Evolutionary conservation across 345 rosid species (phyloP), one percentile per base, ranked within the genome.

Genomic region (Hypericum androsaemum): DNA sequence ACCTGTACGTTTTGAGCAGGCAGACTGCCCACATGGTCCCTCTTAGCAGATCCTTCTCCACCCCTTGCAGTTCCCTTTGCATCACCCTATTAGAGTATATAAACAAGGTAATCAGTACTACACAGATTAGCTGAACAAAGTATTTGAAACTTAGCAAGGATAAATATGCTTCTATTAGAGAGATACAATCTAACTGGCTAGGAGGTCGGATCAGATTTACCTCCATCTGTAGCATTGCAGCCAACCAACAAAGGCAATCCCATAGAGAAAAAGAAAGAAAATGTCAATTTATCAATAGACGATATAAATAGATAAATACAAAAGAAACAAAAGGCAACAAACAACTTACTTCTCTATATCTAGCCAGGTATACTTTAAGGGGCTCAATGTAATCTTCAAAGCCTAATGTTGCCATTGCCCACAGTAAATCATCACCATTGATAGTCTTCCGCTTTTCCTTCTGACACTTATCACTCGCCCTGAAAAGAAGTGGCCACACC

Each of bases 381-480:
- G 98, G 98, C 37, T 90, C 96, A 22, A 87, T 88, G 66, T 87
- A 90, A 57, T 87, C 96, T 80, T 87, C 96, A 71, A 90, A 90
- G 52, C 96, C 98, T 75, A 90, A 73, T 17, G 95, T 90, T 0
- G 96, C 88, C 92, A 90, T 87, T 35, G 95, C 95, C 95, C 96
- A 90, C 32, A 90, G 83, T 68, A 90, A 77, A 73, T 90, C 98
- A 55, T 90, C 98, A 44, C 95, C 96, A 39, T 90, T 90, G 53
- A 90, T 78, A 44, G 95, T 87, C 83, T 87, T 90, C 76, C 98
- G 72, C 80, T 90, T 87, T 80, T 90, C 98, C 62, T 80, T 82
- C 85, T 87, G 98, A 37, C 98, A 90, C 77, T 87, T 90, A 68
- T 90, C 96, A 74, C 98, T 87, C 37, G 96, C 98, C 62, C 98